Percentiles rank a stretch among this genome's conserved stretches.
Evolutionary conservation across 2,329 filamentous ascomycete genomes (phyloP).

Genomic region (Coniella vitis): DNA sequence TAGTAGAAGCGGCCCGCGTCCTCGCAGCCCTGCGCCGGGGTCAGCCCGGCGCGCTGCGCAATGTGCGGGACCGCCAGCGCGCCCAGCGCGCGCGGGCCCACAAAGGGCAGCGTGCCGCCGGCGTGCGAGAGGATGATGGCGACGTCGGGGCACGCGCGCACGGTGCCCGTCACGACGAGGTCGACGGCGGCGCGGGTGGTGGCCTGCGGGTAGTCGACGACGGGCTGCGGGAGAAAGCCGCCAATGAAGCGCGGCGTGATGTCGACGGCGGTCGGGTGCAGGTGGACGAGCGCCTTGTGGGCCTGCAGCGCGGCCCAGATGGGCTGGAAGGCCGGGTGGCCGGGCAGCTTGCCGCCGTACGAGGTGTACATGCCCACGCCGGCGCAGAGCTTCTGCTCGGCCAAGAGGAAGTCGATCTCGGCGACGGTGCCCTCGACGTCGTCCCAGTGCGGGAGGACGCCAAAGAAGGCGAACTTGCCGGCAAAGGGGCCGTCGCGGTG

Average conservation of each 20-base stretch:
- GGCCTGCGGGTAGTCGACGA: constrained; percentile 33
- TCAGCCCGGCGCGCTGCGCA: constrained; percentile 1
- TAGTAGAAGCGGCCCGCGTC: constrained; percentile 27
- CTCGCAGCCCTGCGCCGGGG: constrained; percentile 11
- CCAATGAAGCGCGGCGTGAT: constrained; percentile 12
- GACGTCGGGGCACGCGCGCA: constrained; percentile 25
- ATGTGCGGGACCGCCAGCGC: constrained; percentile 11
- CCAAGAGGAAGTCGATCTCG: constrained; percentile 21
- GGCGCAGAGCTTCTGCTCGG: constrained; percentile 19
- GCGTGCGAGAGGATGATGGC: constrained; percentile 40
- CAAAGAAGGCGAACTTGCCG: constrained; percentile 21
- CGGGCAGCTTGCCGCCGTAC: constrained; percentile 20
- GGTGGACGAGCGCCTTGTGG: constrained; percentile 21
- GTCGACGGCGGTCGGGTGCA: constrained; percentile 19
- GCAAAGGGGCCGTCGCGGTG: neutral
- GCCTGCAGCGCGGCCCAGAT: constrained; percentile 22
- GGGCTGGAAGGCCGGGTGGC: constrained; percentile 20
- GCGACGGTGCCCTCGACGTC: constrained; percentile 21
- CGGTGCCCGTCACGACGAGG: constrained; percentile 28
- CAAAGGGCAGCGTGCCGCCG: constrained; percentile 35
- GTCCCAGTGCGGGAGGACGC: constrained; percentile 21
- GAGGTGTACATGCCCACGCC: constrained; percentile 21
- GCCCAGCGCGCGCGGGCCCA: constrained; percentile 24
- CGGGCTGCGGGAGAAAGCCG: constrained; percentile 20
- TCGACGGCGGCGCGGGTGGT: constrained; percentile 36